These are phyloP conservation scores for Pisolithus tinctorius DNA, from an alignment of 768 basidiomycete species.

Conservation along the genomic window DNA sequence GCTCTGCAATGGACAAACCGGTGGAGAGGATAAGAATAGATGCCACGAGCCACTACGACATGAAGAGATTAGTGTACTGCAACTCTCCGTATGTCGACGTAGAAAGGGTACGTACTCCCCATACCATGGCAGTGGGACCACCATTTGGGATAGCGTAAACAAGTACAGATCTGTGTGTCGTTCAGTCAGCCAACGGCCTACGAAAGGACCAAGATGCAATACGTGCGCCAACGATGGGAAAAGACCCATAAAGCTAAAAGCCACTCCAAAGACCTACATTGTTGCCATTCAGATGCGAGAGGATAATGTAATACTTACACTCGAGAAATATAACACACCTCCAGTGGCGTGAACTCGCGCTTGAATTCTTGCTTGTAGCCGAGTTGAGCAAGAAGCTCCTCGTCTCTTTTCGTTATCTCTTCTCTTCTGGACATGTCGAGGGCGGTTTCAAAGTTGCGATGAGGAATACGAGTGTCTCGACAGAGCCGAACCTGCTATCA, in stretches of 20 bases:
- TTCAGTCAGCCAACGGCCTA: background rate
- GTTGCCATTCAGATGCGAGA: background rate
- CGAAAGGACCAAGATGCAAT: background rate
- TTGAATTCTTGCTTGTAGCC: conserved; percentile 26
- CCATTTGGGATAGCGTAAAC: conserved; percentile 8
- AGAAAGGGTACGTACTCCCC: conserved; percentile 4
- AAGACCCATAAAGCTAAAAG: conserved; percentile 25
- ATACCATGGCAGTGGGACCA: conserved; percentile 6
- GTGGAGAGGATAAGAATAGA: conserved; percentile 57
- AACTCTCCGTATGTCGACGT: too few species aligned
- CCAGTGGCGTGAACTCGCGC: conserved; percentile 18
- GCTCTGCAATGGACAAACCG: conserved; percentile 62
- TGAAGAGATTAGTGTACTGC: background rate
- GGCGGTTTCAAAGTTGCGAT: too few species aligned
- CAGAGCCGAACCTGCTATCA: conserved; percentile 28
- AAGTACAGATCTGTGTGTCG: conserved; percentile 5
- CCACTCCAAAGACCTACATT: conserved; percentile 21
- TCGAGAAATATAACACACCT: conserved; percentile 4
- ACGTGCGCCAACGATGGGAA: conserved; percentile 17
- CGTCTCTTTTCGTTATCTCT: conserved; percentile 8
- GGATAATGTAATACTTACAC: background rate
- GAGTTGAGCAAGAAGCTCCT: conserved; percentile 15
- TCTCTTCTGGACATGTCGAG: background rate
- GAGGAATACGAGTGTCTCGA: too few species aligned
- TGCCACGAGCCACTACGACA: conserved; percentile 54